A percentile compares a stretch with the other conserved stretches of the same genome.
These are phyloP conservation scores for Boletus vinaceobasis DNA, from an alignment of 768 basidiomycete genomes.

Conservation along the genomic window DNA sequence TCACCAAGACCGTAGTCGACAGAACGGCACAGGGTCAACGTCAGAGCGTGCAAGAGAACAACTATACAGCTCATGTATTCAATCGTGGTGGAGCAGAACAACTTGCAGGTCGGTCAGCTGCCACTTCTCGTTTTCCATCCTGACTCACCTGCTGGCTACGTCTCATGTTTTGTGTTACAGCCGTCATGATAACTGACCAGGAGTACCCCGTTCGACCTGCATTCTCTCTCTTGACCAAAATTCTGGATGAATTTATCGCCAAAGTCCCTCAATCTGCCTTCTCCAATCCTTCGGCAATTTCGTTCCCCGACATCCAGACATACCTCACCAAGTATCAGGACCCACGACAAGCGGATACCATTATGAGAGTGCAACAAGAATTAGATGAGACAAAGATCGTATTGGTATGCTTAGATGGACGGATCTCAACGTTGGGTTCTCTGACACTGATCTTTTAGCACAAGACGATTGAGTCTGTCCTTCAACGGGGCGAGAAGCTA, in stretches of 20 bases:
- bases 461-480: slow-evolving; percentile 97
- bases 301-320: slow-evolving; percentile 69
- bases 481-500: slow-evolving; percentile 94
- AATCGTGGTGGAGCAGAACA: slow-evolving; percentile 84
- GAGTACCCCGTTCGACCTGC: slow-evolving; percentile 97
- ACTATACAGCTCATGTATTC: slow-evolving; percentile 90
- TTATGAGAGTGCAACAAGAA: slow-evolving; percentile 98
- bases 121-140: neutral
- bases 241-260: slow-evolving; percentile 87
- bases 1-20: slow-evolving; percentile 88
- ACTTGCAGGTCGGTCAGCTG: slow-evolving; percentile 62
- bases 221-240: slow-evolving; percentile 89
- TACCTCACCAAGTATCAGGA: slow-evolving; percentile 95
- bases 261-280: slow-evolving; percentile 74
- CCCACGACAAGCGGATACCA: slow-evolving; percentile 93
- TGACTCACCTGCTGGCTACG: slow-evolving; percentile 1
- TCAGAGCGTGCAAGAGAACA: slow-evolving; percentile 92
- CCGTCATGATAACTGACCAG: slow-evolving; percentile 88
- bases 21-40: slow-evolving; percentile 84
- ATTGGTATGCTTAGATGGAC: slow-evolving; percentile 53
- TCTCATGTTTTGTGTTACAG: slow-evolving; percentile 37
- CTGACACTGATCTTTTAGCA: slow-evolving; percentile 52
- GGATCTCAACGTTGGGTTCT: neutral
- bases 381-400: slow-evolving; percentile 99
- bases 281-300: slow-evolving; percentile 61